Conservation (phyloP, 371 early-diverging fungal species). For the Mucor piriformis region DNA sequence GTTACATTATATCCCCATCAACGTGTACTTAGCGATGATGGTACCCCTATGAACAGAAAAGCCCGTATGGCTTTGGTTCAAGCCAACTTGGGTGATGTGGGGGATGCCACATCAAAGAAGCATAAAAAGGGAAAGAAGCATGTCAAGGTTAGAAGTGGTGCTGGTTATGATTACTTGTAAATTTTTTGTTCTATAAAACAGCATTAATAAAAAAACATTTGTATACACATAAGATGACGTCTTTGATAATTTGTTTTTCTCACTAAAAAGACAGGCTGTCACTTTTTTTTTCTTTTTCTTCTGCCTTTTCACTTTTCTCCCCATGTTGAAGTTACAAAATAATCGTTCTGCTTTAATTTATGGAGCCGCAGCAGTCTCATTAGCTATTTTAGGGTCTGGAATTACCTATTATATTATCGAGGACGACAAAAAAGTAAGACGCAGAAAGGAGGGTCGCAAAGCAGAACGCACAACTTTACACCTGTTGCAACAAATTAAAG, state of each 20-base stretch:
- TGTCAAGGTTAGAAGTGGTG: slow-evolving; percentile 71
- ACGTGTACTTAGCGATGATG: slow-evolving; percentile 52
- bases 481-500: slow-evolving; percentile 31
- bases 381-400: slow-evolving; percentile 16
- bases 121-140: slow-evolving; percentile 85
- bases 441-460: slow-evolving; percentile 25
- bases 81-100: slow-evolving; percentile 40
- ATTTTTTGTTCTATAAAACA: slow-evolving; percentile 5
- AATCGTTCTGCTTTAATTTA: slow-evolving; percentile 8
- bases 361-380: slow-evolving; percentile 13
- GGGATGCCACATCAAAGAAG: slow-evolving; percentile 54
- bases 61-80: slow-evolving; percentile 51
- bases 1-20: slow-evolving; percentile 69
- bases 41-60: slow-evolving; percentile 47
- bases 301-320: neutral
- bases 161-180: slow-evolving; percentile 55
- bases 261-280: neutral
- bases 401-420: slow-evolving; percentile 33
- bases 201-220: neutral
- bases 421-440: slow-evolving; percentile 37
- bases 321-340: slow-evolving; percentile 12
- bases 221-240: neutral
- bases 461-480: slow-evolving; percentile 25
- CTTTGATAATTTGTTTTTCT: neutral
- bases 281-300: slow-evolving; percentile 1